Evolutionary conservation across 768 basidiomycete genomes (phyloP).

Genomic region (Coprinopsis cinerea): DNA sequence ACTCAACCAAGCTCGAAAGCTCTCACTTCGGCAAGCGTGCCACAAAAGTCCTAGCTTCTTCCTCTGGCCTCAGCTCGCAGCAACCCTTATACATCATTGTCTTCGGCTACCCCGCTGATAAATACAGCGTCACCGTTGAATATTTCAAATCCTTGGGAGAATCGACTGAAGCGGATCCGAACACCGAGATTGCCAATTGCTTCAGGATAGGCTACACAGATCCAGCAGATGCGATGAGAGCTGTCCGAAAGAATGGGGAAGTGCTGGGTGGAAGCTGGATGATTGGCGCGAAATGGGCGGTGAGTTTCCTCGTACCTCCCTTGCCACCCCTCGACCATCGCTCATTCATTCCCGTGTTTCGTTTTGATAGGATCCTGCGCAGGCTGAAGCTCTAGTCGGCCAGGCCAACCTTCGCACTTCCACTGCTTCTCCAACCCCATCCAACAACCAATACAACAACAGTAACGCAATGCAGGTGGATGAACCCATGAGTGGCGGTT

Average conservation of each 20-base stretch:
- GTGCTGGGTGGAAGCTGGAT: conserved; percentile 70
- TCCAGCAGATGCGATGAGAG: conserved; percentile 68
- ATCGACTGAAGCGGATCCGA: conserved; percentile 60
- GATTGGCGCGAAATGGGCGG: conserved; percentile 85
- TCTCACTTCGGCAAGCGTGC: conserved; percentile 33
- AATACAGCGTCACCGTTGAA: conserved; percentile 63
- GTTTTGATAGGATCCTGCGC: conserved; percentile 47
- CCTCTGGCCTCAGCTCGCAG: conserved; percentile 25
- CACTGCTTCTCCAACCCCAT: conserved; percentile 11
- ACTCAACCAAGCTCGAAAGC: conserved; percentile 29
- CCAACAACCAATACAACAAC: conserved; percentile 16
- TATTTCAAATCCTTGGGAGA: conserved; percentile 73
- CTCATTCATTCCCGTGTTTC: neutral
- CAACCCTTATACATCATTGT: conserved; percentile 60
- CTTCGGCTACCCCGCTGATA: conserved; percentile 85
- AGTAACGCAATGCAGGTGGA: conserved; percentile 43
- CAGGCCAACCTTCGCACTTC: conserved; percentile 25
- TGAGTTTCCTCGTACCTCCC: conserved; percentile 31
- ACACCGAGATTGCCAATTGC: conserved; percentile 69
- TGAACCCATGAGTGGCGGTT: conserved; percentile 24
- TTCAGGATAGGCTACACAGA: conserved; percentile 74
- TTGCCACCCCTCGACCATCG: neutral
- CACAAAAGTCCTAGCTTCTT: conserved; percentile 21
- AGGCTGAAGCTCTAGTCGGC: conserved; percentile 49
- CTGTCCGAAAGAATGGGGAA: conserved; percentile 80